A percentile compares a stretch with the other conserved stretches of the same genome.
Evolutionary conservation across 2,329 filamentous ascomycete genomes (phyloP).

Genomic region (Paracoccidioides lutzii): DNA sequence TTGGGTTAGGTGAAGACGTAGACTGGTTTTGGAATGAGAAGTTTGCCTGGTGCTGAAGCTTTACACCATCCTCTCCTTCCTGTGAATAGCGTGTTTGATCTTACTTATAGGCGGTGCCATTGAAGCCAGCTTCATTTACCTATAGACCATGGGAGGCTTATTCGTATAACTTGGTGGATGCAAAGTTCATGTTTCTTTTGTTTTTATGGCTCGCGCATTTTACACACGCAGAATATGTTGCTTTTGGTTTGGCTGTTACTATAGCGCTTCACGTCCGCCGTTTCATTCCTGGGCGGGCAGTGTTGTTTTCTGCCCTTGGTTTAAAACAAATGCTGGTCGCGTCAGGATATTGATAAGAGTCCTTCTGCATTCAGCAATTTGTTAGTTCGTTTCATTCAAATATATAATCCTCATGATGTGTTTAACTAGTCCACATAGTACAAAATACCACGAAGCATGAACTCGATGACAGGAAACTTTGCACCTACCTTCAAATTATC

Average conservation of each 20-base stretch:
- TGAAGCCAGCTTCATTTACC: background rate
- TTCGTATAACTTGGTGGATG: background rate
- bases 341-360: conserved; percentile 23
- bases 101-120: background rate
- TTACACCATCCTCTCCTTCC: background rate
- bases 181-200: background rate
- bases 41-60: conserved; percentile 36
- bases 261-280: conserved; percentile 9
- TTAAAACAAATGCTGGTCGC: conserved; percentile 26
- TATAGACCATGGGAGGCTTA: conserved; percentile 1
- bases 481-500: conserved; percentile 22
- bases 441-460: background rate
- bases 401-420: background rate
- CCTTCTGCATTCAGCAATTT: conserved; percentile 14
- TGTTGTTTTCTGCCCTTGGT: conserved; percentile 9
- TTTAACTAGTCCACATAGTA: background rate
- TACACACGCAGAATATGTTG: background rate
- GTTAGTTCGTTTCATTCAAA: background rate
- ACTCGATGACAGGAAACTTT: background rate
- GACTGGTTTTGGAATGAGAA: conserved; percentile 38
- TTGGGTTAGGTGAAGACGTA: conserved; percentile 26
- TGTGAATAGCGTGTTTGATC: background rate
- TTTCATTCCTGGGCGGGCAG: conserved; percentile 12
- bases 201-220: background rate
- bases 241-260: background rate